Percentiles rank a stretch among this genome's conserved stretches.
Conservation (phyloP, 2,329 filamentous ascomycete genomes). For the Exophiala viscosa region DNA sequence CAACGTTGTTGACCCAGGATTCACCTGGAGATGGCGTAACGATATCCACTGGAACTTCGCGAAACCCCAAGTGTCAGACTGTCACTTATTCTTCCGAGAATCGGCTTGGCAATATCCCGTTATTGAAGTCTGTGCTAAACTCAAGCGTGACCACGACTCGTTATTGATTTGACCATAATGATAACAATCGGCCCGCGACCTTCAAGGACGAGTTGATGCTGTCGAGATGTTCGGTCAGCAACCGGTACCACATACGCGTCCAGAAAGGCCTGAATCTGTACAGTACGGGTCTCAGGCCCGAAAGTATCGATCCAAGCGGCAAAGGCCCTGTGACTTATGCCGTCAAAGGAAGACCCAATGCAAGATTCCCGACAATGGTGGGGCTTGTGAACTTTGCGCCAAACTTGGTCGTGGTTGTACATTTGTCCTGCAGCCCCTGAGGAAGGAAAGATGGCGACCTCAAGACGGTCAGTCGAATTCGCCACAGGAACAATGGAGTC, state of each 20-base stretch:
- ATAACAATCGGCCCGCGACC: not conserved
- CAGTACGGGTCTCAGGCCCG: conserved; percentile 9
- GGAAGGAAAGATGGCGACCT: conserved; percentile 2
- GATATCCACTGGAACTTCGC: no score
- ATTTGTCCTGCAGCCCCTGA: conserved; percentile 13
- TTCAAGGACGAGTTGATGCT: not conserved
- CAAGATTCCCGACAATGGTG: conserved; percentile 8
- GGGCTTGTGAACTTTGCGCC: conserved; percentile 11
- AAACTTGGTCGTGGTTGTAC: conserved; percentile 11
- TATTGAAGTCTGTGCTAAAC: not conserved
- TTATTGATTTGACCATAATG: conserved; percentile 4
- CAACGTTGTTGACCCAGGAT: no score
- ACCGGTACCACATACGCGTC: not conserved
- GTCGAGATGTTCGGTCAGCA: not conserved
- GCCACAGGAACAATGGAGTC: not conserved
- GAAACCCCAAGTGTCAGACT: no score
- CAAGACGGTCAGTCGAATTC: conserved; percentile 4
- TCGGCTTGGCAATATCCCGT: not conserved
- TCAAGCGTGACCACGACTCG: conserved; percentile 7
- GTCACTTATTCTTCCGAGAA: no score
- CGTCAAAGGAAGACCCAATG: conserved; percentile 10
- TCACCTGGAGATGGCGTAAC: no score
- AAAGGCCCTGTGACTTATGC: conserved; percentile 11
- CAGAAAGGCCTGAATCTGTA: conserved; percentile 2
- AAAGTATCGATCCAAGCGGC: conserved; percentile 12